Percentiles rank a stretch among this genome's conserved stretches.
Conservation (phyloP, 805 yeast genomes). For the Sugiyamaella valdiviana region DNA sequence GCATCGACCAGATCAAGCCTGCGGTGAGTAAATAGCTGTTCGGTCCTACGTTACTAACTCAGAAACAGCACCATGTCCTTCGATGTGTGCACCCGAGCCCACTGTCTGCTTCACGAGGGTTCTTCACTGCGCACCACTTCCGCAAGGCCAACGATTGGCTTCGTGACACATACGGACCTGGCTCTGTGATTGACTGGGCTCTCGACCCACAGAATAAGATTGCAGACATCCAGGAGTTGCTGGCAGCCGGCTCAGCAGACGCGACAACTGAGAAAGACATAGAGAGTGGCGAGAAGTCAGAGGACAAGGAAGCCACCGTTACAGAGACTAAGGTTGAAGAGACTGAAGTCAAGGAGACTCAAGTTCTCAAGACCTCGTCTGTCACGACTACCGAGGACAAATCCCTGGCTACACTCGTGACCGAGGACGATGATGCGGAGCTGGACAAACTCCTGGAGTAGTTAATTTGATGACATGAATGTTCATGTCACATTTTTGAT, state of each 20-base stretch:
- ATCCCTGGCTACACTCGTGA: neutral
- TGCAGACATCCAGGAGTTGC: conserved; percentile 12
- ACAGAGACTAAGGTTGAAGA: neutral
- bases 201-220: conserved; percentile 25
- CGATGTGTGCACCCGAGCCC: conserved; percentile 93
- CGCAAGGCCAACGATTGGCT: conserved; percentile 75
- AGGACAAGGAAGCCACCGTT: neutral
- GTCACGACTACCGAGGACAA: neutral
- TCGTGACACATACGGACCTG: conserved; percentile 36
- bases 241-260: conserved; percentile 7
- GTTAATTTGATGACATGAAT: too few species aligned
- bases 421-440: neutral
- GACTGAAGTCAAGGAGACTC: neutral
- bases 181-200: conserved; percentile 62
- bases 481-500: too few species aligned
- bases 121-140: conserved; percentile 73
- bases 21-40: conserved; percentile 4
- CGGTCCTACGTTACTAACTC: neutral
- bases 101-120: conserved; percentile 81
- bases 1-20: conserved; percentile 41
- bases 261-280: too few species aligned
- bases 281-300: conserved; percentile 1
- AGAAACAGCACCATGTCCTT: conserved; percentile 40
- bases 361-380: neutral
- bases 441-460: neutral